Conservation (phyloP, 2,329 filamentous ascomycete species). For the Madurella fahalii region DNA sequence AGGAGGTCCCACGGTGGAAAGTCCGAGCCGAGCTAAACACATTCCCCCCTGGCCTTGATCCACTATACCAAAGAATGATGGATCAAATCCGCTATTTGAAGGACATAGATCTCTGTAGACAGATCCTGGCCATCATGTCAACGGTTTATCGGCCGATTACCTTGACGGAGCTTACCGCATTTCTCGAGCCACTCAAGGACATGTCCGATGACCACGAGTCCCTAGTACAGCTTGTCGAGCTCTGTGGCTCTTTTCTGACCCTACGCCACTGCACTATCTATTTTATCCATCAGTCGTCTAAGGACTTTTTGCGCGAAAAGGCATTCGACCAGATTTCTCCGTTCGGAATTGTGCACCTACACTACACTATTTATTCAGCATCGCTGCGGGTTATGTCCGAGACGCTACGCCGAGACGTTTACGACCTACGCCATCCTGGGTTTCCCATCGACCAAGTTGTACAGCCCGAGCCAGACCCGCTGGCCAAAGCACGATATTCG, state of each 20-base stretch:
- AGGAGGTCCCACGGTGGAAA: conserved; percentile 3
- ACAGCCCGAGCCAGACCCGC: conserved; percentile 25
- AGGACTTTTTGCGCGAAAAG: conserved; percentile 1
- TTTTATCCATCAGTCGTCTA: not conserved
- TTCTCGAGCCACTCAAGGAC: not conserved
- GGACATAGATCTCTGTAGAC: not conserved
- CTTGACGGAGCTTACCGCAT: not conserved
- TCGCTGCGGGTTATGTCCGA: conserved; percentile 2
- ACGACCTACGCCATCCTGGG: conserved; percentile 20
- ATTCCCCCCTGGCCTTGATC: not conserved
- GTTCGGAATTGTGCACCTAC: not conserved
- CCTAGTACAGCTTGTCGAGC: not conserved
- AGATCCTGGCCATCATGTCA: not conserved
- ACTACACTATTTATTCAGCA: not conserved
- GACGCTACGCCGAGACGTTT: conserved; percentile 27
- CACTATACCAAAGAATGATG: conserved; percentile 4
- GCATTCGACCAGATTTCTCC: conserved; percentile 3
- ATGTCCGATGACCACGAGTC: not conserved
- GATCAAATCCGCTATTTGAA: not conserved
- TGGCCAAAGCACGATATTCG: conserved; percentile 27
- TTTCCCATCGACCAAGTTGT: conserved; percentile 20
- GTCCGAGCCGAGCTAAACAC: not conserved
- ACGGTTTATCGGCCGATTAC: not conserved
- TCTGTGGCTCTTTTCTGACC: conserved; percentile 3
- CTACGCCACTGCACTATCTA: not conserved